phyloP scores from a whole-genome alignment of 371 early-diverging fungal species.

The Batkoa obscura region DNA sequence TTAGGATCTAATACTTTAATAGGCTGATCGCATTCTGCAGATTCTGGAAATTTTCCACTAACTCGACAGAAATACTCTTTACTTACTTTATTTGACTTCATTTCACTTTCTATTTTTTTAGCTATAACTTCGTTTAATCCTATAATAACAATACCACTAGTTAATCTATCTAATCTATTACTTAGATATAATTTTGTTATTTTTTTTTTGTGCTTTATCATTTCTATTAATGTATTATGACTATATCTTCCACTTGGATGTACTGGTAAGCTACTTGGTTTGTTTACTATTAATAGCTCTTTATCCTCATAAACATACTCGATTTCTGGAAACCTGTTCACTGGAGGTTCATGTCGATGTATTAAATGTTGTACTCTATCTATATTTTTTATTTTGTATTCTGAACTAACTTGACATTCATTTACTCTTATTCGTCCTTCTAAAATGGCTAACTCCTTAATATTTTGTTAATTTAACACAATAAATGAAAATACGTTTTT shows the following conservation, averaged over 20 bases:
- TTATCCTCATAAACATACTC: slow-evolving; percentile 32
- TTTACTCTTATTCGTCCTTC: slow-evolving; percentile 66
- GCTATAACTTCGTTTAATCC: slow-evolving; percentile 41
- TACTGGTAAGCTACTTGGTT: slow-evolving; percentile 78
- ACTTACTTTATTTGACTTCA: no score
- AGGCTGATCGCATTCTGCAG: no score
- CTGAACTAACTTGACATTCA: slow-evolving; percentile 21
- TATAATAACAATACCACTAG: slow-evolving; percentile 77
- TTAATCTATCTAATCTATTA: slow-evolving; percentile 82
- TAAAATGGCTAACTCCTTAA: slow-evolving; percentile 48
- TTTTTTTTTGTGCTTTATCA: slow-evolving; percentile 45
- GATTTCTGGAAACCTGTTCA: slow-evolving; percentile 36
- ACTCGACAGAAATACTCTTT: no score
- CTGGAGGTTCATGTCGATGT: slow-evolving; percentile 93
- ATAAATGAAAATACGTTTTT: not conserved
- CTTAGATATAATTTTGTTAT: slow-evolving; percentile 41
- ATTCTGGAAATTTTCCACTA: no score
- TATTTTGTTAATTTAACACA: not conserved
- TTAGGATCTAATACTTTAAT: no score
- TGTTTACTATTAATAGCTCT: slow-evolving; percentile 63
- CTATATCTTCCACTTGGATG: slow-evolving; percentile 57
- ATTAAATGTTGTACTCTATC: slow-evolving; percentile 61
- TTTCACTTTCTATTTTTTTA: slow-evolving; percentile 30
- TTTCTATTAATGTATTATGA: slow-evolving; percentile 60
- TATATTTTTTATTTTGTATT: slow-evolving; percentile 35